phyloP scores from a whole-genome alignment of 2,329 filamentous ascomycete genomes.

The Trichophyton equinum region DNA sequence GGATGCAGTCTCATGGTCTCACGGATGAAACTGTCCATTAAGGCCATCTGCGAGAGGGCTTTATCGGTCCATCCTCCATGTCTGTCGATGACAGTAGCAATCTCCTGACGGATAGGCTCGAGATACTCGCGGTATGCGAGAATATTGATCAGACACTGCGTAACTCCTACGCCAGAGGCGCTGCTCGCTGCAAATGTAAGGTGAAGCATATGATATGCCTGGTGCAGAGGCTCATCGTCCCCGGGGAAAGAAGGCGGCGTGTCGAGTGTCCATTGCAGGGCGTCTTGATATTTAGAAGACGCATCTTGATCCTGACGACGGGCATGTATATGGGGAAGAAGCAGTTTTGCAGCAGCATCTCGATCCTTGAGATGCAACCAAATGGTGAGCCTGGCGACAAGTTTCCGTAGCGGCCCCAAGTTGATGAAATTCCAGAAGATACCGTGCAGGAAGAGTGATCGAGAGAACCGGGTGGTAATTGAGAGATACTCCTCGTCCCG shows the following conservation, averaged over 20 bases:
- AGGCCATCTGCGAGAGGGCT: conserved; percentile 10
- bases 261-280: conserved; percentile 2
- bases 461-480: background rate
- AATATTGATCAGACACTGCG: conserved; percentile 15
- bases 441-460: conserved; percentile 5
- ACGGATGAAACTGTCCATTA: conserved; percentile 18
- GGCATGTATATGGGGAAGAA: conserved; percentile 25
- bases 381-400: conserved; percentile 3
- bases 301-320: conserved; percentile 18
- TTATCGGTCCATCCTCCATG: conserved; percentile 12
- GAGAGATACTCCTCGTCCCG: conserved; percentile 11
- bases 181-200: conserved; percentile 12
- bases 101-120: conserved; percentile 15
- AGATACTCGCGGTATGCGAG: conserved; percentile 14
- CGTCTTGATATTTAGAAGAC: background rate
- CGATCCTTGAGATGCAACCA: conserved; percentile 11
- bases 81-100: conserved; percentile 9
- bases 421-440: conserved; percentile 15
- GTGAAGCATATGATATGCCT: conserved; percentile 3
- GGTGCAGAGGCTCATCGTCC: background rate
- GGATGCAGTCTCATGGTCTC: conserved; percentile 15
- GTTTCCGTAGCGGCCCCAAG: background rate
- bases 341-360: conserved; percentile 18
- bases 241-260: background rate
- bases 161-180: conserved; percentile 10